Evolutionary conservation across 1,284 basidiomycete genomes (phyloP).

Genomic region (Meira nashicola): DNA sequence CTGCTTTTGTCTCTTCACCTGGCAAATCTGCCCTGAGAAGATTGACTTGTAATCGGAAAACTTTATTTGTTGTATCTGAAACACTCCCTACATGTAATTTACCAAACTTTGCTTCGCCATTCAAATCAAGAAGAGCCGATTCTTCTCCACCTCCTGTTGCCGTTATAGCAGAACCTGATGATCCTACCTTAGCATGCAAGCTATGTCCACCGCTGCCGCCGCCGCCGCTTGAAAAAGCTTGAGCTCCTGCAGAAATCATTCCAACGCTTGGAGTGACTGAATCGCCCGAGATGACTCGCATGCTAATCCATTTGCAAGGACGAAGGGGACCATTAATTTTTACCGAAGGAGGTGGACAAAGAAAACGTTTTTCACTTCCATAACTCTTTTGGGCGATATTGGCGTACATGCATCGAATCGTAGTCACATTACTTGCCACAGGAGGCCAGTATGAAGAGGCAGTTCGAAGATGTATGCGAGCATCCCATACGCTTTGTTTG

Average conservation of each 20-base stretch:
- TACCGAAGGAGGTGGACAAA: slow-evolving; percentile 91
- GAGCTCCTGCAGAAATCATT: background rate
- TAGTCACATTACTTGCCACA: slow-evolving; percentile 67
- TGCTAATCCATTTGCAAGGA: slow-evolving; percentile 1
- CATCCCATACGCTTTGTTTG: background rate
- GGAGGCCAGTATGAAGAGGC: background rate
- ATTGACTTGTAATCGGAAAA: slow-evolving; percentile 71
- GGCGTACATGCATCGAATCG: slow-evolving; percentile 89
- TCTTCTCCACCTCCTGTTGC: slow-evolving; percentile 4
- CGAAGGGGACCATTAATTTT: slow-evolving; percentile 69
- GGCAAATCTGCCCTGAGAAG: slow-evolving; percentile 27
- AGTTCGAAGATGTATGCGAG: background rate
- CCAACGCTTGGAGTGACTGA: slow-evolving; percentile 2
- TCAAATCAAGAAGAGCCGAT: background rate
- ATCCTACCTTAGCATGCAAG: background rate
- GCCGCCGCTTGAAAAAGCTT: background rate
- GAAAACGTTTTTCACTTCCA: slow-evolving; percentile 90
- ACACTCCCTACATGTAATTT: slow-evolving; percentile 83
- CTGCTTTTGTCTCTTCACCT: background rate
- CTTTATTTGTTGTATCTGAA: slow-evolving; percentile 57
- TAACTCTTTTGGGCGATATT: slow-evolving; percentile 98
- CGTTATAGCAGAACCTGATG: background rate
- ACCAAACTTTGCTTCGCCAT: slow-evolving; percentile 69
- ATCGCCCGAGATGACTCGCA: slow-evolving; percentile 6
- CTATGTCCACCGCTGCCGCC: background rate